Base-by-base conservation (phyloP, 1,139 yeast species). In the Ogataea hybrid region DNA sequence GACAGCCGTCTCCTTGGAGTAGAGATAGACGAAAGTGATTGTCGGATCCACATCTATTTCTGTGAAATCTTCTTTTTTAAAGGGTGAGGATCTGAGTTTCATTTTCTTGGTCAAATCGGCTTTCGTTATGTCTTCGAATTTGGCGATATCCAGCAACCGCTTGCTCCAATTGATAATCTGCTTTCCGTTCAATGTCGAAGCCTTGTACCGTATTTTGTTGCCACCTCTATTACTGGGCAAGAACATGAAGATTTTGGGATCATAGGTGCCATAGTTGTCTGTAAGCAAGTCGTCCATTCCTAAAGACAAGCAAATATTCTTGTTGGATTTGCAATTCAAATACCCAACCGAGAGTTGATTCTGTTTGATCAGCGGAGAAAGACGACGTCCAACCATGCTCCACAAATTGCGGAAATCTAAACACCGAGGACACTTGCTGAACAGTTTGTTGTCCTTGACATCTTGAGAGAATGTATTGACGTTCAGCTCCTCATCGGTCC, bases 371-470 rank as follows among this genome's bases (percentile, higher is more conserved):
- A 65, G 62, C 7, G 67, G 56, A 10, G 65, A 52, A 6, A 82
- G 57, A 35, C 68, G 73, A 51, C 77, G 78, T 16, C 82, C 71
- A 8, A 80, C 60, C 30, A 69, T 62, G 43, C 73, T 76, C 92
- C 92, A 84, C 2, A 68, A 53, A 46, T 71, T 71, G 47, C 77
- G 75, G 43, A 70, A 68, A 11, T 70, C 73, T 37, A 68, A 51
- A 51, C 87, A 79, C 43, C 74, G 72, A 20, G 66, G 65, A 53
- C 84, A 79, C 11, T 58, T 49, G 6, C 58, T 54, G 28, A 76
- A 79, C 38, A 68, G 65, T n/a, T 64, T 59, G n/a, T 65, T 59
- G 2, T 38, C 32, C 25, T 50, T 47, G 27, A 43, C 49, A 27
- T 50, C 54, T 6, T 52, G 50, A 30, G 71, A 72, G 17, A 73